These are phyloP conservation scores for Apiotrichum gamsii DNA, from an alignment of 1,284 basidiomycete species.

Conservation along the genomic window DNA sequence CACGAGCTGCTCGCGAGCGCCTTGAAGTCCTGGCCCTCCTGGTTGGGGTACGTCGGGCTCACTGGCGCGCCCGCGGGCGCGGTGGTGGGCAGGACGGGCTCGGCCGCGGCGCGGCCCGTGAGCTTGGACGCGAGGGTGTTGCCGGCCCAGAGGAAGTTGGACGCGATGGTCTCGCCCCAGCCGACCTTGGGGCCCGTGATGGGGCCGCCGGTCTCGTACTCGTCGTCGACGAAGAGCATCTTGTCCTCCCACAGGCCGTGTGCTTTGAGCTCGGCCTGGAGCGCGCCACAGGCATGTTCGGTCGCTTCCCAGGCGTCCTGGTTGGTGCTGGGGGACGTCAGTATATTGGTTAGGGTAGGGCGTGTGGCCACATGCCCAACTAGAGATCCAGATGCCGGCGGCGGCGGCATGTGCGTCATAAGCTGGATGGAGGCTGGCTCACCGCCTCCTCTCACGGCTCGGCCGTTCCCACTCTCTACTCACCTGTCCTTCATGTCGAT, in stretches of 20 bases:
- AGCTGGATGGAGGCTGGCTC: no score
- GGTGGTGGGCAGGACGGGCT: slow-evolving; percentile 1
- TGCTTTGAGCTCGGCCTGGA: slow-evolving; percentile 35
- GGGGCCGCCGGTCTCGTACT: slow-evolving; percentile 34
- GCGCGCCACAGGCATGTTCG: slow-evolving; percentile 26
- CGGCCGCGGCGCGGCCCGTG: background rate
- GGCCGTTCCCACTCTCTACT: slow-evolving; percentile 4
- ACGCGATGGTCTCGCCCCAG: slow-evolving; percentile 42
- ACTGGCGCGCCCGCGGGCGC: background rate
- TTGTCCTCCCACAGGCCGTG: slow-evolving; percentile 39
- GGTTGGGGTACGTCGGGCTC: background rate
- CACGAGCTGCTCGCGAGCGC: slow-evolving; percentile 33
- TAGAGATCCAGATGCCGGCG: no score
- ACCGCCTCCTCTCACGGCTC: background rate
- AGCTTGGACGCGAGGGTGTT: background rate
- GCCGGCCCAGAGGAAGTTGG: slow-evolving; percentile 4
- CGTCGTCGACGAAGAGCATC: slow-evolving; percentile 43
- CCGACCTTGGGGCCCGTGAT: slow-evolving; percentile 19
- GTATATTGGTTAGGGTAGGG: no score
- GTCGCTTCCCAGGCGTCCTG: slow-evolving; percentile 41
- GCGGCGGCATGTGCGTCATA: no score
- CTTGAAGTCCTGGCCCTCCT: slow-evolving; percentile 8
- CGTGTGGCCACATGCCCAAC: no score
- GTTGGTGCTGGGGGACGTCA: slow-evolving; percentile 24
- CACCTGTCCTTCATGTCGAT: slow-evolving; percentile 38